A percentile compares a stretch with the other conserved stretches of the same genome.
These are phyloP conservation scores for Malus fusca DNA, from an alignment of 306 rosid genomes.

Conservation along the genomic window DNA sequence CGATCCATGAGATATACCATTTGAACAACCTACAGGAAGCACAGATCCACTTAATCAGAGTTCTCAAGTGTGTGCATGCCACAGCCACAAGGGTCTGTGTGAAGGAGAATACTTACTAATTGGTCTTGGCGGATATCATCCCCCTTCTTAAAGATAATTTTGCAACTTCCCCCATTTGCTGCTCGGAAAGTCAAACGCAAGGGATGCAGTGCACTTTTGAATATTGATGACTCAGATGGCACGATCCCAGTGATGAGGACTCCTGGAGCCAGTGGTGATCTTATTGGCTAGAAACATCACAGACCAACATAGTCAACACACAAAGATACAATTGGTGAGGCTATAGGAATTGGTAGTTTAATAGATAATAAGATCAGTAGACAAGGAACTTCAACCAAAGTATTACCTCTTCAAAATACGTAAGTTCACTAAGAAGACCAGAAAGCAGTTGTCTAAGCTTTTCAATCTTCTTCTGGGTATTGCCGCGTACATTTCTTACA, in stretches of 20 bases:
- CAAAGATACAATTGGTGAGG: conserved; percentile 6
- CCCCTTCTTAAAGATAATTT: conserved; percentile 86
- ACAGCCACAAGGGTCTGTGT: not conserved
- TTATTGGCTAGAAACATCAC: conserved; percentile 61
- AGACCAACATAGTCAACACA: conserved; percentile 9
- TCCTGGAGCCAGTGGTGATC: conserved; percentile 84
- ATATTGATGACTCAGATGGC: conserved; percentile 87
- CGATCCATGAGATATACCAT: conserved; percentile 98
- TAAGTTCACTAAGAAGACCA: conserved; percentile 95
- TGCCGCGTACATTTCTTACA: conserved; percentile 85
- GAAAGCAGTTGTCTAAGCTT: conserved; percentile 92
- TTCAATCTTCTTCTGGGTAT: conserved; percentile 93
- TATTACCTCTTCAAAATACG: conserved; percentile 87
- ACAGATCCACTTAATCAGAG: conserved; percentile 8
- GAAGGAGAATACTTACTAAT: conserved; percentile 46
- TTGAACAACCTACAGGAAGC: conserved; percentile 75
- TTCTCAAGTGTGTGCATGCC: not conserved
- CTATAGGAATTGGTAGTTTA: conserved; percentile 8
- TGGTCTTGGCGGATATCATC: conserved; percentile 98
- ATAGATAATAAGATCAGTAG: not conserved
- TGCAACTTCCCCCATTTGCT: conserved; percentile 69
- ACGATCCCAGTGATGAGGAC: conserved; percentile 82
- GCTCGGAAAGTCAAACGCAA: conserved; percentile 85
- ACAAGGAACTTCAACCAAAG: conserved; percentile 12
- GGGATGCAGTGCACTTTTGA: conserved; percentile 95